phyloP scores from a whole-genome alignment of 192 early-diverging fungal species.

The Linderina pennispora region DNA sequence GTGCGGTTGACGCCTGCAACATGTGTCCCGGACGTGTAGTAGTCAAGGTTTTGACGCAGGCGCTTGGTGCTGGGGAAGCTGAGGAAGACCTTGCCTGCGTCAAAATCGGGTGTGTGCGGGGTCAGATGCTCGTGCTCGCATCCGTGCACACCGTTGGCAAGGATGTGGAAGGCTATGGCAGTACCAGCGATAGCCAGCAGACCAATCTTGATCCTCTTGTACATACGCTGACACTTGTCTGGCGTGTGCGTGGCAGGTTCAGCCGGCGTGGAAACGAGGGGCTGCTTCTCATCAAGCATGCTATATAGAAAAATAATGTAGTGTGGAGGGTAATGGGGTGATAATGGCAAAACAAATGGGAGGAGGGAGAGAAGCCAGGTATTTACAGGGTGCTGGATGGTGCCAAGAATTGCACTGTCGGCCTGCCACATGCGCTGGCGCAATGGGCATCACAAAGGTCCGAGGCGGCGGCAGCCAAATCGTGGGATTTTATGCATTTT shows the following conservation, averaged over 20 bases:
- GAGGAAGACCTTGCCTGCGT: conserved; percentile 32
- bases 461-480: too few species aligned
- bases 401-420: too few species aligned
- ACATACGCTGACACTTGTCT: too few species aligned
- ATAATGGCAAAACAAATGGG: too few species aligned
- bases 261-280: background rate
- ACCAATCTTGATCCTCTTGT: background rate
- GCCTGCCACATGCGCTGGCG: too few species aligned
- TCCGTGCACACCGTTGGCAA: background rate
- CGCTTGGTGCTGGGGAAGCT: conserved; percentile 29
- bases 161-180: background rate
- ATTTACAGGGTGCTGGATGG: too few species aligned
- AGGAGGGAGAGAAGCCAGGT: too few species aligned
- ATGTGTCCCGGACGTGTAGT: conserved; percentile 53
- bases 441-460: too few species aligned
- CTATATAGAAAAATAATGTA: too few species aligned
- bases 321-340: too few species aligned
- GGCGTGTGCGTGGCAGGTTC: too few species aligned
- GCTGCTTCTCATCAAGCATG: background rate
- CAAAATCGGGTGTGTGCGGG: conserved; percentile 2
- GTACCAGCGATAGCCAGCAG: background rate
- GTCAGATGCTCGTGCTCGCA: background rate
- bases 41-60: conserved; percentile 38
- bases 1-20: conserved; percentile 49
- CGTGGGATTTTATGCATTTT: too few species aligned